Base-by-base conservation (phyloP, 768 basidiomycete genomes). In the Auriculariales sp. region DNA sequence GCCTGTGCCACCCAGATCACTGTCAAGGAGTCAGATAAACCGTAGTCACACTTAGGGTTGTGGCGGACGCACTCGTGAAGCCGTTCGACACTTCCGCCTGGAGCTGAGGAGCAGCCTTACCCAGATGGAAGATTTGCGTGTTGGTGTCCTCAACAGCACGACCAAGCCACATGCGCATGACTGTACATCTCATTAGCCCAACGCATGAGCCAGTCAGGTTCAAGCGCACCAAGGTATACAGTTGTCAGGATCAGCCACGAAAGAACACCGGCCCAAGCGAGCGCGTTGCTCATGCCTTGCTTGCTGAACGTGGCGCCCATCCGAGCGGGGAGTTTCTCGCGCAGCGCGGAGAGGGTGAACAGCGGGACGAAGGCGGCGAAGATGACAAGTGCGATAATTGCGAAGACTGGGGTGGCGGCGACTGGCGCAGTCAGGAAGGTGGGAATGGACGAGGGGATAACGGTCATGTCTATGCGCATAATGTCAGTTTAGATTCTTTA, bases 61-160 rank as follows among this genome's bases (percentile, higher is more conserved):
- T 7, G n/a, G 17, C 24, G 7, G 12, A 72, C 80, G 58, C 53
- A 88, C 85, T 83, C 36, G 77, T 80, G 54, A 87, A 88, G 5
- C 75, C 83, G 55, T 83, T 86, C 53, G 80, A 73, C n/a, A 68
- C 67, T 10, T 66, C 61, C 27, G 86, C 85, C 36, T 77, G 65
- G 36, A 88, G 67, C 29, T 75, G 65, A 2, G 81, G 80, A 3
- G 73, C 79, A 49, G 71, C 64, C 3, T 59, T 52, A 19, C 78
- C 80, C 52, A 72, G 71, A 7, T 71, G 60, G 24, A 66, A 53
- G 47, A 88, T 78, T 47, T 69, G 75, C 36, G 66, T 58, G 60
- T 89, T 89, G 65, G 89, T 88, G 58, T 86, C 84, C 48, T 79
- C 73, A 0, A 80, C 77, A 2, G 83, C 78, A 62, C 87, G 85